Evolutionary conservation across 2,329 filamentous ascomycete species (phyloP), one percentile per base, ranked within the genome.

Genomic region (Intubia oerlemansii): DNA sequence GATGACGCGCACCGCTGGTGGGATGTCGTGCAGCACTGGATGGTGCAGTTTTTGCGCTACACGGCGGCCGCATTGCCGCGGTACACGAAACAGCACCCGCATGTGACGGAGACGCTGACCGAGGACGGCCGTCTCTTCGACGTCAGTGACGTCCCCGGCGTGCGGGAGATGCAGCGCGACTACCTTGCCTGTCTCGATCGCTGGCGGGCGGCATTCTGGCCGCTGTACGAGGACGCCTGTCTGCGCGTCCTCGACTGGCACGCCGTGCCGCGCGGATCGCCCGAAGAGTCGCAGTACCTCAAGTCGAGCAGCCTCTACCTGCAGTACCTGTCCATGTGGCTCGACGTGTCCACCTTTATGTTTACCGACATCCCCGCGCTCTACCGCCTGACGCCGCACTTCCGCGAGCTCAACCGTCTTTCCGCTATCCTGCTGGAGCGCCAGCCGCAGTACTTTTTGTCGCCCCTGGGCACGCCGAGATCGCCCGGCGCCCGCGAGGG

Each of bases 311-410:
- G 48, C 28, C 36, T 58, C 7, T 50, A 51, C 3, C 39, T 56
- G 18, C 52, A 57, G 29, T 58, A 53, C 33, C 39, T 56, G n/a
- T 40, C 56, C 11, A 42, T 53, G 4, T 47, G 47, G 35, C 40
- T 56, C 12, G 51, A 54, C 34, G 45, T 49, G 1, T 41, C 45
- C 3, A 42, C 54, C 10, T 46, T 52, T 2, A 46, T 49, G 3
- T 56, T 49, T 36, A 47, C 47, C 5, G 42, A 47, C 26, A 40
- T 51, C 28, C 42, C 44, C 26, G 44, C 41, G 4, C 47, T 52
- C 25, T 47, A 44, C 18, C 39, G 41, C 4, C 43, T 57, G 24
- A 58, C 52, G 4, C 50, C 53, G 0, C 44, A 52, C 21, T 56
- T 57, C 34, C 46, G 40, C 10, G 54, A 58, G 37, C 48, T 57